Evolutionary conservation across 495 filamentous ascomycete genomes (phyloP), one percentile per base, ranked within the genome.

Genomic region (Amniculicola lignicola): DNA sequence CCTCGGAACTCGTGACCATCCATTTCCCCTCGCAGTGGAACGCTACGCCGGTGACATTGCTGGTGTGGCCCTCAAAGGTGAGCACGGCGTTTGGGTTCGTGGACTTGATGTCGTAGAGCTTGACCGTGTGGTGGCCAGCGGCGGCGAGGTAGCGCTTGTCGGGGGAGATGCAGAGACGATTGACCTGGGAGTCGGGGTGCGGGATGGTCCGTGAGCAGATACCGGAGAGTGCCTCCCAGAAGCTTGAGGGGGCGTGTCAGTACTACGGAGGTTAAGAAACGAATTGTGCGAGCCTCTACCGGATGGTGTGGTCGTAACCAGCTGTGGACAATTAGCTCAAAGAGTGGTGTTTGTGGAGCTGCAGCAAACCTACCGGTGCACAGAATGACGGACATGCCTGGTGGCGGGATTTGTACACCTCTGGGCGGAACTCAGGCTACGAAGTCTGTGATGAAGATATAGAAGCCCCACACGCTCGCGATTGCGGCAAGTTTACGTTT

Each of bases 1-100:
- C 93, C 69, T 98, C 93, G 31, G 89, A 94, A 71, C 88, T 93
- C 3, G 93, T 98, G n/a, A 96, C 92, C 90, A 98, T 96, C 93
- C 93, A 98, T 72, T 97, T 97, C 10, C 90, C 90, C 68, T 98
- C 93, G 64, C 90, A 96, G 70, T 98, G 93, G 67, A 97, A 98
- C 21, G 90, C 93, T 22, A 98, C 86, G 3, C 94, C 93, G 0
- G 93, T 98, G 67, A 98, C 82, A 62, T 98, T 98, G 60, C 83
- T 86, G 14, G 89, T 94, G 69, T 98, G 93, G 42, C 93, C 93
- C 54, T 96, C 91, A 65, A 98, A 97, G 31, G 86, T 87, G 58
- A 95, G 82, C 3, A 96, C 79, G 0, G 92, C 88, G 51, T 89
- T 90, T 1, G 93, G 90, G 63, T 97, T 96, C 5, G 90, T 89